These are phyloP conservation scores for Musa itinerans DNA, from an alignment of 176 grass and related monocot species.

Conservation along the genomic window DNA sequence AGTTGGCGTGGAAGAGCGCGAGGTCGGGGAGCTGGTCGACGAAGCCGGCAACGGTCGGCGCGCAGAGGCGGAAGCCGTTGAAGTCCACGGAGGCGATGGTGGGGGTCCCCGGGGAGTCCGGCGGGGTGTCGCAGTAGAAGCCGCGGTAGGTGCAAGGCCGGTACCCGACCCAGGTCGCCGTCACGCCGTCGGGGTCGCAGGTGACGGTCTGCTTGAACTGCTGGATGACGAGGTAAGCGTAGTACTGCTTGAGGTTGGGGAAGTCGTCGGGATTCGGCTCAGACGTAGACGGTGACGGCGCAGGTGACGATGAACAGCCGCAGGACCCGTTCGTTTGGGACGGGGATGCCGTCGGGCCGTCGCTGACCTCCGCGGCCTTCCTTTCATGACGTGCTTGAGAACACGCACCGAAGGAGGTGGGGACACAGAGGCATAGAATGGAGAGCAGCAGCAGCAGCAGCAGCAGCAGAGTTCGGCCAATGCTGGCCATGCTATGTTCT, in stretches of 20 bases:
- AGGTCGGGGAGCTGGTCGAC: slow-evolving; percentile 12
- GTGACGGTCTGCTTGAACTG: slow-evolving; percentile 3
- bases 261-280: not conserved
- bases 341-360: too few relatives aligned
- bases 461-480: too few relatives aligned
- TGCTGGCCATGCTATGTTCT: too few relatives aligned
- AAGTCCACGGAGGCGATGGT: slow-evolving; percentile 22
- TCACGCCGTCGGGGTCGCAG: not conserved
- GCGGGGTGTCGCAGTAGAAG: slow-evolving; percentile 11
- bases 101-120: not conserved
- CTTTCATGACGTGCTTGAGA: too few relatives aligned
- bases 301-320: not conserved
- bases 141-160: not conserved
- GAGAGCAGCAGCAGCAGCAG: too few relatives aligned
- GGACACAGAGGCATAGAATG: too few relatives aligned
- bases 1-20: slow-evolving; percentile 19
- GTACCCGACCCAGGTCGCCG: not conserved
- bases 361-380: too few relatives aligned
- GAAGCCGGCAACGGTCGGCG: slow-evolving; percentile 3
- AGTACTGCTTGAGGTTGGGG: slow-evolving; percentile 2
- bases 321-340: not conserved
- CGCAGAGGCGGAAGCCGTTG: slow-evolving; percentile 18
- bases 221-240: slow-evolving; percentile 12
- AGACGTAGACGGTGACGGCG: not conserved
- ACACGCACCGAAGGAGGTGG: too few relatives aligned